Conservation (phyloP, 306 rosid species). For the Casuarina cunninghamiana region DNA sequence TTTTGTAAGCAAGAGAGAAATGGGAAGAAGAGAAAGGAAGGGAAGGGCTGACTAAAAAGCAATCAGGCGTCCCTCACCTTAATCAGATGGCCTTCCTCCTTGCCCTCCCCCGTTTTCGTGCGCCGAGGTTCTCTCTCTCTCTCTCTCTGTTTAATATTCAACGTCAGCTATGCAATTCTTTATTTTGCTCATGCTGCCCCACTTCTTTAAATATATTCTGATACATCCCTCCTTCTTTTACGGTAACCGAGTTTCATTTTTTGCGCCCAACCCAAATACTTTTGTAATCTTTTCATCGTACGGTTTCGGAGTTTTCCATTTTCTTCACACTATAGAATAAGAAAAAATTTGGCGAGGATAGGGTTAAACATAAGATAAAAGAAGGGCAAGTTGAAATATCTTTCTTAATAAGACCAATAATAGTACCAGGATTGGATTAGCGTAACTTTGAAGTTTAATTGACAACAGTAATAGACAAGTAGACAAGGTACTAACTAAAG, state of each 20-base stretch:
- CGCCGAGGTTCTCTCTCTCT: not conserved
- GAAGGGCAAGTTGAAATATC: not conserved
- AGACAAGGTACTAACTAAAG: not conserved
- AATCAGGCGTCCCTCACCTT: constrained; percentile 52
- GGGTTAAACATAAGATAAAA: not conserved
- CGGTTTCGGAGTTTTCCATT: no score
- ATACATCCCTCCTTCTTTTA: no score
- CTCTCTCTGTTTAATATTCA: no score
- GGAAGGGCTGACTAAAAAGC: constrained; percentile 30
- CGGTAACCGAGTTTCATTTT: no score
- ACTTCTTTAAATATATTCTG: no score
- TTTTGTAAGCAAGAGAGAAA: not conserved
- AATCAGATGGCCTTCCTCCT: constrained; percentile 26
- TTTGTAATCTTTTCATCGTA: no score
- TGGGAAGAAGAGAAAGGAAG: not conserved
- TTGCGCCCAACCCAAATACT: not conserved
- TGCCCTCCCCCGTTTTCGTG: not conserved
- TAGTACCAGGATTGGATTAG: not conserved
- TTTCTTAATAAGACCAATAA: not conserved
- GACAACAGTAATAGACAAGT: not conserved
- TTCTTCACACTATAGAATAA: no score
- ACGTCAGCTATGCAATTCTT: no score
- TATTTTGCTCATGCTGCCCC: no score
- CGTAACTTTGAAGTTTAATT: constrained; percentile 10
- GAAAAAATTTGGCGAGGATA: no score